phyloP scores from a whole-genome alignment of 2,329 filamentous ascomycete species.

The Epichloe baconii region DNA sequence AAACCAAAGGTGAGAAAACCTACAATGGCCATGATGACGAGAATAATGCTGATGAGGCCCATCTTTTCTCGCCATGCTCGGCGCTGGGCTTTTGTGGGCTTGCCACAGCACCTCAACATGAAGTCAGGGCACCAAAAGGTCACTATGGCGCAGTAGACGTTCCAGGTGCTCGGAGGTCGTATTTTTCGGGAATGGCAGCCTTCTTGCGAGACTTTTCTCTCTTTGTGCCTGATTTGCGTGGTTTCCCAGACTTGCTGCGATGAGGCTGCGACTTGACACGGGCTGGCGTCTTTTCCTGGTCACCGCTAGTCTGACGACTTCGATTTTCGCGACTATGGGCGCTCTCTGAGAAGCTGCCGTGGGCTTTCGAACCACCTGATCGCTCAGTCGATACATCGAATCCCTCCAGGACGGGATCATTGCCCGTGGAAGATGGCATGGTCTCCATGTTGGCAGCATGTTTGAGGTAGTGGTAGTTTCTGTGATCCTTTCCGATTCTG shows the following conservation, averaged over 20 bases:
- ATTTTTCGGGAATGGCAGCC: conserved; percentile 46
- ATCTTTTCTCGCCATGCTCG: conserved; percentile 97
- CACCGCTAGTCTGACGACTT: conserved; percentile 20
- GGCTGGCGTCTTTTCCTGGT: conserved; percentile 20
- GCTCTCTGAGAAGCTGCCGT: conserved; percentile 32
- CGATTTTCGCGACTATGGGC: conserved; percentile 25
- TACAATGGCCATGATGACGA: conserved; percentile 75
- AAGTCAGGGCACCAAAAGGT: conserved; percentile 87
- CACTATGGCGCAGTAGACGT: conserved; percentile 82
- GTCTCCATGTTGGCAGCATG: conserved; percentile 90
- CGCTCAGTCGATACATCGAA: conserved; percentile 50
- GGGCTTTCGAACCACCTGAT: conserved; percentile 31
- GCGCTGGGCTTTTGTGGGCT: conserved; percentile 71
- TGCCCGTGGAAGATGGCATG: conserved; percentile 80
- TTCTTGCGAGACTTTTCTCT: conserved; percentile 32
- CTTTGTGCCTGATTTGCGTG: conserved; percentile 36
- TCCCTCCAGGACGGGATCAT: conserved; percentile 77
- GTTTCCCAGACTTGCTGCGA: conserved; percentile 43
- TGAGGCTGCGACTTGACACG: conserved; percentile 21
- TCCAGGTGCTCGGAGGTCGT: conserved; percentile 80
- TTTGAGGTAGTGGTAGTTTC: conserved; percentile 90
- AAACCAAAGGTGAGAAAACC: conserved; percentile 97
- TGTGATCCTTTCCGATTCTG: conserved; percentile 73
- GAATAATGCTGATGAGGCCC: conserved; percentile 86
- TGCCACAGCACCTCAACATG: conserved; percentile 73